Evolutionary conservation across 257 asterid genomes (phyloP).

Genomic region (Ophiorrhiza pumila): DNA sequence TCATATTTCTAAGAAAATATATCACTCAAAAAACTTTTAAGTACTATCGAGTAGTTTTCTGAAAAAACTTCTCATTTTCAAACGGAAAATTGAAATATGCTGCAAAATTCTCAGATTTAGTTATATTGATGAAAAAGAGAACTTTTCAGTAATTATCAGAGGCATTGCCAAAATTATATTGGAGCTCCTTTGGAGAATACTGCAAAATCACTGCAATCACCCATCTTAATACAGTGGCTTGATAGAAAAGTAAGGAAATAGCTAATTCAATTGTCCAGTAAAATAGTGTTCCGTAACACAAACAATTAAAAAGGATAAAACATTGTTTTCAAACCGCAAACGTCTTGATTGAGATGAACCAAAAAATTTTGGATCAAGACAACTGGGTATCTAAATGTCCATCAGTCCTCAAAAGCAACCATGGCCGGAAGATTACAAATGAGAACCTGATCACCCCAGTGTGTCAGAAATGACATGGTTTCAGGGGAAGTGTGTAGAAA

Average conservation of each 20-base stretch:
- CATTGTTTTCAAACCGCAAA: neutral
- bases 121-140: neutral
- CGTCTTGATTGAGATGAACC: neutral
- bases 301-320: neutral
- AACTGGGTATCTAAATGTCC: neutral
- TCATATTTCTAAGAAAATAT: no score
- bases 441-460: neutral
- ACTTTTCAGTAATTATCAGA: no score
- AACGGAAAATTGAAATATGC: no score
- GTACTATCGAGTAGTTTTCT: no score
- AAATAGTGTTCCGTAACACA: neutral
- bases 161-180: neutral
- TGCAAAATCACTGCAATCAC: neutral
- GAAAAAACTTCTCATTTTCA: no score
- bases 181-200: neutral
- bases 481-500: neutral
- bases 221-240: neutral
- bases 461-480: neutral
- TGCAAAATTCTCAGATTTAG: no score
- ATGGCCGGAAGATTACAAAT: neutral
- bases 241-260: neutral
- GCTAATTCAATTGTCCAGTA: neutral
- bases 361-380: neutral
- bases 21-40: no score
- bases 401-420: neutral